phyloP scores from a whole-genome alignment of 768 basidiomycete species.

The Suillus clintonianus region DNA sequence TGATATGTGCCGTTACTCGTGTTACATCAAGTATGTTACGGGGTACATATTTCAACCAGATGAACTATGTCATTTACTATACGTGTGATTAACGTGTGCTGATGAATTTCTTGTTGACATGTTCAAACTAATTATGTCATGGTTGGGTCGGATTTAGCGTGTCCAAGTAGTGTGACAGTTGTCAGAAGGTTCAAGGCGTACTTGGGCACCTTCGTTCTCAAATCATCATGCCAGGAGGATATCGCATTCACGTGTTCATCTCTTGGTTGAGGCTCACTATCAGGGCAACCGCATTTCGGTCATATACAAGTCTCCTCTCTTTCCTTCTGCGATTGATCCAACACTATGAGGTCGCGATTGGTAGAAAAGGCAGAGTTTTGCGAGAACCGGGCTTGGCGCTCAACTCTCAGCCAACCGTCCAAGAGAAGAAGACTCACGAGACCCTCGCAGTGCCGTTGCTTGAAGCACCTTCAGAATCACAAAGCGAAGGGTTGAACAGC shows the following conservation, averaged over 20 bases:
- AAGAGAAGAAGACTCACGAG: background rate
- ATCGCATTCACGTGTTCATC: background rate
- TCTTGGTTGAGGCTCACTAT: background rate
- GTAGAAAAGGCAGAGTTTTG: background rate
- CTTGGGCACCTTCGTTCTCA: too few relatives aligned
- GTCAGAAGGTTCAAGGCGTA: too few relatives aligned
- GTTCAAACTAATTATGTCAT: too few relatives aligned
- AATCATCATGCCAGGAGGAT: background rate
- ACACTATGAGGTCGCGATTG: background rate
- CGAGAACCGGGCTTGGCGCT: background rate
- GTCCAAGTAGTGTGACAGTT: too few relatives aligned
- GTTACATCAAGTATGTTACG: too few relatives aligned
- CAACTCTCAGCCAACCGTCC: background rate
- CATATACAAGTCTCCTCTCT: background rate
- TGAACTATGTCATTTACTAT: too few relatives aligned
- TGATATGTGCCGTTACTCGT: conserved; percentile 2
- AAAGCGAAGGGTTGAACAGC: background rate
- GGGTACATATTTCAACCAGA: too few relatives aligned
- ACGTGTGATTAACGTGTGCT: too few relatives aligned
- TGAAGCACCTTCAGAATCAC: background rate
- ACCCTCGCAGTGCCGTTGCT: background rate
- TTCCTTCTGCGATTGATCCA: background rate
- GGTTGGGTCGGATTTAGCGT: too few relatives aligned
- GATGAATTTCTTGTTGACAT: too few relatives aligned
- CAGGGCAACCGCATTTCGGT: background rate